phyloP scores from a whole-genome alignment of 768 basidiomycete genomes.

The Psilocybe tampanensis region DNA sequence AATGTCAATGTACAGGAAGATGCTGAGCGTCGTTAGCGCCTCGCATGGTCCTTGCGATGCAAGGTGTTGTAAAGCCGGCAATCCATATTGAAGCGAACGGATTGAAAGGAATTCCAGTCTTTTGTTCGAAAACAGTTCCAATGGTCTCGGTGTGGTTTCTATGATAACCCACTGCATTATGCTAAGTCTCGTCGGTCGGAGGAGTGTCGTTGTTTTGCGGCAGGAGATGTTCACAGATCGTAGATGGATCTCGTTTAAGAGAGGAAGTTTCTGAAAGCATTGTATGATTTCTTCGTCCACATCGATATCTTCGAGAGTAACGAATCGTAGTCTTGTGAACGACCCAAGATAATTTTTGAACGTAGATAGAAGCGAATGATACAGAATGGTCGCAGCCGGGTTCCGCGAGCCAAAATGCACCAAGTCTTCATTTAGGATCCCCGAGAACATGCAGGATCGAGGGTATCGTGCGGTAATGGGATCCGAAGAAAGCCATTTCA shows the following conservation, averaged over 20 bases:
- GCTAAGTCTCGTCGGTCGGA: background rate
- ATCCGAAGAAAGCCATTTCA: background rate
- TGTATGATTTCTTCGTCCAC: background rate
- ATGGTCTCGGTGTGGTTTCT: background rate
- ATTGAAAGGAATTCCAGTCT: background rate
- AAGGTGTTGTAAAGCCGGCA: background rate
- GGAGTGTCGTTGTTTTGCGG: background rate
- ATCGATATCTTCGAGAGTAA: slow-evolving; percentile 1
- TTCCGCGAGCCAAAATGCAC: background rate
- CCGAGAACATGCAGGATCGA: slow-evolving; percentile 1
- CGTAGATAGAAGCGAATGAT: background rate
- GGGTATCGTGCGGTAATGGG: background rate
- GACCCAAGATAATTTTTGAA: background rate
- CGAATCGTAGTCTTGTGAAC: background rate
- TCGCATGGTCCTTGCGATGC: background rate
- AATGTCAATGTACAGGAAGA: background rate
- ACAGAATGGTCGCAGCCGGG: background rate
- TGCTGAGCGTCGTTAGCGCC: background rate
- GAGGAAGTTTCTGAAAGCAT: background rate
- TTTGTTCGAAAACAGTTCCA: background rate
- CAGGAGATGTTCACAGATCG: background rate
- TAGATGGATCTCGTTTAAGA: background rate
- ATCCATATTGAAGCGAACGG: background rate
- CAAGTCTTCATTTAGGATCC: background rate
- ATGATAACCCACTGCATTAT: slow-evolving; percentile 5